phyloP scores from a whole-genome alignment of 257 asterid species.

The Coffea eugenioides region DNA sequence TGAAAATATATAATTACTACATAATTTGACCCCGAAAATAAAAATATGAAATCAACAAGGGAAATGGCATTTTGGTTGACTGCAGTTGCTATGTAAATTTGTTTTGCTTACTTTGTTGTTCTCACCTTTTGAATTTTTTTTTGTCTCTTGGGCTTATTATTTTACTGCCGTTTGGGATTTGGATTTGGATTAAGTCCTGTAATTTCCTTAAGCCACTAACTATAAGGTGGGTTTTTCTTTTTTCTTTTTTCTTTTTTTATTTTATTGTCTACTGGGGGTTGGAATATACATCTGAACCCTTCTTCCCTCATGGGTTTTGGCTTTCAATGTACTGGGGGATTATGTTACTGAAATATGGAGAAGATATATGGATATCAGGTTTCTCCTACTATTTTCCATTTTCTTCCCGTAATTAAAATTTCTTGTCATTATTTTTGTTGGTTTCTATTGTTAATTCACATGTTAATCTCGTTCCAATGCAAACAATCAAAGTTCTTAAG shows the following conservation, averaged over 20 bases:
- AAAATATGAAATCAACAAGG: background rate
- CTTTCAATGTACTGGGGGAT: slow-evolving; percentile 14
- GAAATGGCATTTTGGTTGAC: slow-evolving; percentile 7
- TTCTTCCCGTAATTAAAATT: background rate
- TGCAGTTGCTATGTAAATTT: slow-evolving; percentile 20
- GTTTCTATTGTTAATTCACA: background rate
- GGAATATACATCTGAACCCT: slow-evolving; percentile 5
- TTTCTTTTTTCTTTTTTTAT: background rate
- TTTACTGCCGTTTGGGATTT: background rate
- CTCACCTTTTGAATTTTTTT: background rate
- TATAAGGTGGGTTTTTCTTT: slow-evolving; percentile 3
- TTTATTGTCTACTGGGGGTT: too few relatives aligned
- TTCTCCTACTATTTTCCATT: background rate
- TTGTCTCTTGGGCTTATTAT: background rate
- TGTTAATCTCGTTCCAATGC: background rate
- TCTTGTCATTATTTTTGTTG: background rate
- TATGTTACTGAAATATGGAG: slow-evolving; percentile 19
- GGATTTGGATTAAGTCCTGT: background rate
- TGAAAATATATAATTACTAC: background rate
- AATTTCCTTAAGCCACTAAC: slow-evolving; percentile 22
- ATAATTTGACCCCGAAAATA: background rate
- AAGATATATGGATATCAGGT: slow-evolving; percentile 1
- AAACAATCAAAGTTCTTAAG: too few relatives aligned
- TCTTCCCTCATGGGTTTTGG: slow-evolving; percentile 8
- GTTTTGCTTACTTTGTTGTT: background rate